phyloP scores from a whole-genome alignment of 768 basidiomycete genomes.

The Lactarius vividus region DNA sequence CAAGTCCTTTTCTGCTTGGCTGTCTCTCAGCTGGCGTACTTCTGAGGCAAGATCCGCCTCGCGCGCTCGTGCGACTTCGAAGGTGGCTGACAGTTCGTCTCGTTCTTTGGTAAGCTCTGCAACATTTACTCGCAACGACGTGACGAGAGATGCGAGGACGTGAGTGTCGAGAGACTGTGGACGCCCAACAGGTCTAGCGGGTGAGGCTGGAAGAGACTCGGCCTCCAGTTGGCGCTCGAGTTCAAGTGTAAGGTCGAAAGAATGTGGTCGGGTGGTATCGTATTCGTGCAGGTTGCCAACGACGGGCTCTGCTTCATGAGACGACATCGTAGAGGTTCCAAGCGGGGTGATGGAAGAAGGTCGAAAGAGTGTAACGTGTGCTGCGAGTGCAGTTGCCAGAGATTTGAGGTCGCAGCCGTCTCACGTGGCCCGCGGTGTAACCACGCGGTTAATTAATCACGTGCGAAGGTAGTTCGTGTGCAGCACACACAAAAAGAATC shows the following conservation, averaged over 20 bases:
- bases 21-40: constrained; percentile 62
- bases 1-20: constrained; percentile 41
- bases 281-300: constrained; percentile 25
- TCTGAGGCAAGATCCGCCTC: constrained; percentile 64
- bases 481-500: background rate
- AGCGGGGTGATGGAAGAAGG: background rate
- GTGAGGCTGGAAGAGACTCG: constrained; percentile 55
- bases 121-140: constrained; percentile 65
- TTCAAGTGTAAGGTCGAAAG: constrained; percentile 69
- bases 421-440: constrained; percentile 15
- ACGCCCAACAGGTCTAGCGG: constrained; percentile 34
- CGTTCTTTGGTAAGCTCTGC: constrained; percentile 66
- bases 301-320: constrained; percentile 29
- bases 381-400: background rate
- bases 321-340: constrained; percentile 33
- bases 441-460: background rate
- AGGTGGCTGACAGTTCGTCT: constrained; percentile 56
- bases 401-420: background rate
- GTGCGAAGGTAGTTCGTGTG: background rate
- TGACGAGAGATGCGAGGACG: constrained; percentile 73
- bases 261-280: constrained; percentile 39
- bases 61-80: constrained; percentile 49
- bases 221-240: constrained; percentile 72
- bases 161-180: constrained; percentile 65
- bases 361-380: background rate